Evolutionary conservation across 257 asterid species (phyloP).

Genomic region (Prunella vulgaris): DNA sequence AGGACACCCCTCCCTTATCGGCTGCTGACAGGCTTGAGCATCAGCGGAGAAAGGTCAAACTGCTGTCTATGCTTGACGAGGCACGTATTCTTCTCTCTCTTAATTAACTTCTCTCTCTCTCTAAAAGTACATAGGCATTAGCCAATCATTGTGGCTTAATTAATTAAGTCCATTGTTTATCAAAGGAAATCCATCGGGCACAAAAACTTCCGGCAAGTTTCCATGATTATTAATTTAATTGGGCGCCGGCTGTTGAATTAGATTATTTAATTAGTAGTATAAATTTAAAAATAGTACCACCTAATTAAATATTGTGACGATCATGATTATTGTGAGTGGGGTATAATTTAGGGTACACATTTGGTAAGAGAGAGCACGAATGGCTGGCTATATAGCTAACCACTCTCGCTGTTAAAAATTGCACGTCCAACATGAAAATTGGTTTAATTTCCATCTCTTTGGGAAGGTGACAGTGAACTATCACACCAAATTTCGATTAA

Average conservation of each 20-base stretch:
- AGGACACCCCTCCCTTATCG: constrained; percentile 57
- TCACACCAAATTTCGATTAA: constrained; percentile 18
- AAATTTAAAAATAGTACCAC: constrained; percentile 9
- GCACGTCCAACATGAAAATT: constrained; percentile 12
- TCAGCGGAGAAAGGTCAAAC: constrained; percentile 97
- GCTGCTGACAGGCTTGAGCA: constrained; percentile 88
- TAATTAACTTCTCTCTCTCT: constrained; percentile 17
- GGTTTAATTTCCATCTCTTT: constrained; percentile 22
- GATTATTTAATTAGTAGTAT: constrained; percentile 31
- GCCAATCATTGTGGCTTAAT: constrained; percentile 47
- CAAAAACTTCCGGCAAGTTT: constrained; percentile 43
- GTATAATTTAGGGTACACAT: constrained; percentile 31
- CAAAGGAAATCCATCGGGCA: too few relatives aligned
- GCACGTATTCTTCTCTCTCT: constrained; percentile 44
- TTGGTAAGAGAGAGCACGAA: constrained; percentile 33
- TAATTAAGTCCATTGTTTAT: constrained; percentile 23
- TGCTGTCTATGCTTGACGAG: constrained; percentile 97
- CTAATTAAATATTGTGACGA: constrained; percentile 18
- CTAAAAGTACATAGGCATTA: neutral
- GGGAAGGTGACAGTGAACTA: constrained; percentile 28
- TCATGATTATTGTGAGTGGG: constrained; percentile 30
- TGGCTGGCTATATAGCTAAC: too few relatives aligned
- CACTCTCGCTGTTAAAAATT: constrained; percentile 22
- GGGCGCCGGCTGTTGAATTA: constrained; percentile 48
- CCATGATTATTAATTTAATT: constrained; percentile 20